Evolutionary conservation across 2,329 filamentous ascomycete genomes (phyloP).

Genomic region (Microcyclosporella mali): DNA sequence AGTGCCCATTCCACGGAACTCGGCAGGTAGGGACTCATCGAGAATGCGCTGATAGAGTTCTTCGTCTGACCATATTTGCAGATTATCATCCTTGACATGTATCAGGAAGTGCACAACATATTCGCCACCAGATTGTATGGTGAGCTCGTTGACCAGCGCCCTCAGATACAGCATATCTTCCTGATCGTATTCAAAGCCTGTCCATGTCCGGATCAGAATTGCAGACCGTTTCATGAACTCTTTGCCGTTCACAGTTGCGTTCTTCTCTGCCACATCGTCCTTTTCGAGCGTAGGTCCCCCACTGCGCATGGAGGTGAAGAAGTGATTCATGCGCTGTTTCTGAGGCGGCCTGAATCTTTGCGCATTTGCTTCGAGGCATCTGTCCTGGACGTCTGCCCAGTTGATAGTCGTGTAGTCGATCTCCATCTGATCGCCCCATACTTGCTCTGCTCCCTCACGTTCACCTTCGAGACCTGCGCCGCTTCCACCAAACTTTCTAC

Average conservation of each 20-base stretch:
- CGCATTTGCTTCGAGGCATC: constrained; percentile 65
- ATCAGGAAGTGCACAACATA: constrained; percentile 78
- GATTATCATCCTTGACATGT: constrained; percentile 72
- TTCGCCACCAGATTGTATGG: constrained; percentile 70
- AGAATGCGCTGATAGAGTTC: constrained; percentile 64
- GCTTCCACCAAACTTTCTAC: constrained; percentile 66
- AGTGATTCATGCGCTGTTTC: constrained; percentile 29
- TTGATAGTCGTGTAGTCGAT: constrained; percentile 72
- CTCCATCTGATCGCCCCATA: constrained; percentile 65
- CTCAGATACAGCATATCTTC: constrained; percentile 79
- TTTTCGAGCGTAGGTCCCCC: constrained; percentile 22
- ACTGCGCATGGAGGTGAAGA: constrained; percentile 36
- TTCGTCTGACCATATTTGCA: constrained; percentile 76
- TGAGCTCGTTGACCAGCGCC: constrained; percentile 71
- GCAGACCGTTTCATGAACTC: constrained; percentile 57
- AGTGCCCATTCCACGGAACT: constrained; percentile 48
- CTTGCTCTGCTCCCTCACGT: constrained; percentile 67
- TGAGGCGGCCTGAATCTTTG: constrained; percentile 55
- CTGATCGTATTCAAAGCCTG: constrained; percentile 68
- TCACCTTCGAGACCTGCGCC: constrained; percentile 84
- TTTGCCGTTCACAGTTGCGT: constrained; percentile 11
- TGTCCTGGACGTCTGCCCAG: constrained; percentile 72
- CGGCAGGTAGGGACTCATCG: constrained; percentile 40
- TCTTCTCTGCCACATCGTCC: constrained; percentile 5
- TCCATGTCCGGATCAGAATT: constrained; percentile 76